Percentiles rank a stretch among this genome's conserved stretches.
phyloP scores from a whole-genome alignment of 2,329 filamentous ascomycete species.

The Harringtonia aguacate region DNA sequence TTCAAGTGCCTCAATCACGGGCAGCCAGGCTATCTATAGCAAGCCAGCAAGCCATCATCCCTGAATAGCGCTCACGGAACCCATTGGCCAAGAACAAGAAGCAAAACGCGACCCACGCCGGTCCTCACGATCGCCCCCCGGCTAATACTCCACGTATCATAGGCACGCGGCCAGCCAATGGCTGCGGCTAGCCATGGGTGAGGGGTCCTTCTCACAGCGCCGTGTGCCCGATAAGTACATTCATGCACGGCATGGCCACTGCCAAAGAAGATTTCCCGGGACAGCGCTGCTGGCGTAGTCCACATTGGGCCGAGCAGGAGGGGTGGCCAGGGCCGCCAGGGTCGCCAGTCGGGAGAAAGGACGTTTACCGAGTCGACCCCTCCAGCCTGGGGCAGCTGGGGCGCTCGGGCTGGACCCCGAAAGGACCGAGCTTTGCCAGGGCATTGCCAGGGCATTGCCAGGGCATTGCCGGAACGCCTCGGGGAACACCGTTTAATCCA shows the following conservation, averaged over 20 bases:
- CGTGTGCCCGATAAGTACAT: too few species aligned
- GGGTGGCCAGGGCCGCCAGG: neutral
- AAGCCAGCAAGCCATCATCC: too few species aligned
- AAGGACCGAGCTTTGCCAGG: constrained; percentile 9
- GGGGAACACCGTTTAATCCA: neutral
- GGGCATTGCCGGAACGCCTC: too few species aligned
- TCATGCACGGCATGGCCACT: neutral
- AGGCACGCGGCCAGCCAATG: neutral
- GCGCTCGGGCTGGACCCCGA: neutral
- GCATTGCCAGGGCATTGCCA: too few species aligned
- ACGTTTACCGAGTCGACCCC: neutral
- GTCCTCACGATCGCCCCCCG: constrained; percentile 2
- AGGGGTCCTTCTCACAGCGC: neutral
- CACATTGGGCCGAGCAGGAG: constrained; percentile 3
- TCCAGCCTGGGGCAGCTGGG: neutral
- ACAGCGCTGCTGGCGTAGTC: neutral
- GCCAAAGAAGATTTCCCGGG: constrained; percentile 18
- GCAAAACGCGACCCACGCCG: neutral
- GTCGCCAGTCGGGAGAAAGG: neutral
- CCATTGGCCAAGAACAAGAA: neutral
- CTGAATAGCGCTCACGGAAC: too few species aligned
- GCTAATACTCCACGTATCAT: constrained; percentile 3
- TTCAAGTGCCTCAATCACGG: too few species aligned
- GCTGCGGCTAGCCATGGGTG: neutral
- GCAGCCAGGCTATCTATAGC: too few species aligned